Percentiles rank a stretch among this genome's conserved stretches.
These are phyloP conservation scores for Mucor plumbeus DNA, from an alignment of 371 early-diverging fungal genomes.

Conservation along the genomic window DNA sequence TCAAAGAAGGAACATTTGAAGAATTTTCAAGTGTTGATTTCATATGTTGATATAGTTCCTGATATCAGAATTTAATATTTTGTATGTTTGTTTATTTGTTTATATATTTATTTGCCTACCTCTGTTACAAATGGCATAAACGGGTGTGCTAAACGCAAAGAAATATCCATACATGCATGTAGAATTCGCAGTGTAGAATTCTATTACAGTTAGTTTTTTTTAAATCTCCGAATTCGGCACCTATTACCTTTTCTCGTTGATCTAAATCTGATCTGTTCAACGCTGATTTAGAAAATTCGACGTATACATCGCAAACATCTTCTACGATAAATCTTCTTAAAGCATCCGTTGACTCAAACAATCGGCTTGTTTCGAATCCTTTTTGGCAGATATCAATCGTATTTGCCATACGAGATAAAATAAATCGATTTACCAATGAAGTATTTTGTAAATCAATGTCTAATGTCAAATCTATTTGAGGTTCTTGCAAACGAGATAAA, in stretches of 20 bases:
- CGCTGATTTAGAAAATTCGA: constrained; percentile 80
- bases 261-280: constrained; percentile 48
- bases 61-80: not conserved
- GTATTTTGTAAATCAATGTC: constrained; percentile 29
- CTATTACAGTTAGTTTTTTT: constrained; percentile 21
- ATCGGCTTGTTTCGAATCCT: constrained; percentile 75
- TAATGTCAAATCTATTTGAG: not conserved
- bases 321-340: constrained; percentile 90
- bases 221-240: constrained; percentile 12
- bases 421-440: constrained; percentile 83
- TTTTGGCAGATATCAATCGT: constrained; percentile 68
- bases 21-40: constrained; percentile 13
- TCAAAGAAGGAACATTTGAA: constrained; percentile 47
- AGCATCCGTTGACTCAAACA: constrained; percentile 86
- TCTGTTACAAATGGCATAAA: constrained; percentile 99
- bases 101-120: constrained; percentile 64
- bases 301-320: constrained; percentile 96
- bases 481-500: constrained; percentile 53
- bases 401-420: constrained; percentile 82
- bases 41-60: constrained; percentile 71
- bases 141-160: constrained; percentile 91
- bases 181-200: constrained; percentile 52
- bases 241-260: constrained; percentile 44
- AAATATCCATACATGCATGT: constrained; percentile 82
- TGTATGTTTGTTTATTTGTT: not conserved